Evolutionary conservation across 495 filamentous ascomycete genomes (phyloP), one percentile per base, ranked within the genome.

Genomic region (Hypoxylon cercidicola): DNA sequence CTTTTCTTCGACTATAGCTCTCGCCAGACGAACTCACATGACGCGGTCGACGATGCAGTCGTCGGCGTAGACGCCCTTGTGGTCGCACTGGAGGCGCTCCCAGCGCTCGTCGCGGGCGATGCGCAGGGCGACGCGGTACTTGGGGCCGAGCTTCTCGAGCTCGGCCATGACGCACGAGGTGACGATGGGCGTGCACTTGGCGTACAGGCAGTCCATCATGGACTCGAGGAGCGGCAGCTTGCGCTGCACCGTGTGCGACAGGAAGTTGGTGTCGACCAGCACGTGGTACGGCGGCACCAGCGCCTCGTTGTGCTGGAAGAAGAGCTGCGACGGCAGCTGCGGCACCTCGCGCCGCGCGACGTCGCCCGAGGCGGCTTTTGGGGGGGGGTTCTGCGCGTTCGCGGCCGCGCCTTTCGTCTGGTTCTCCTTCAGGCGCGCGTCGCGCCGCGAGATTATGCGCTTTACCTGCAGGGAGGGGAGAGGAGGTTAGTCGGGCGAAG

Each of bases 31-130:
- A 43, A 67, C 59, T 64, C 46, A 82, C 70, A 85, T 85, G 19
- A 96, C 87, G 20, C 93, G 81, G 73, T 97, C 94, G 12, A 97
- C 93, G 8, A 98, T 84, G 70, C 93, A 97, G 64, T 97, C 93
- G 82, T 97, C 93, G n/a, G 93, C 93, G 81, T 96, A 97, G 1
- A 88, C 88, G 10, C 93, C 93, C 75, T 90, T 89, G 76, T 97
- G 94, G 69, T 92, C 89, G 73, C 94, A 98, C 64, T 86, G 83
- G 32, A 97, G 71, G 48, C 93, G 78, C 71, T 93, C 88, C 80
- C 92, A 97, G 52, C 95, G 78, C 69, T 96, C 92, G 71, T 99
- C 96, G 57, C 93, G 86, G n/a, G 96, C 95, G 48, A 97, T 91
- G 58, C 92, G 85, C 55, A 98, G 71, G 0, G 95, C 95, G 55